Evolutionary conservation across 352 stramenopile species (phyloP), one percentile per base, ranked within the genome.

Genomic region (Globisporangium perplexum): DNA sequence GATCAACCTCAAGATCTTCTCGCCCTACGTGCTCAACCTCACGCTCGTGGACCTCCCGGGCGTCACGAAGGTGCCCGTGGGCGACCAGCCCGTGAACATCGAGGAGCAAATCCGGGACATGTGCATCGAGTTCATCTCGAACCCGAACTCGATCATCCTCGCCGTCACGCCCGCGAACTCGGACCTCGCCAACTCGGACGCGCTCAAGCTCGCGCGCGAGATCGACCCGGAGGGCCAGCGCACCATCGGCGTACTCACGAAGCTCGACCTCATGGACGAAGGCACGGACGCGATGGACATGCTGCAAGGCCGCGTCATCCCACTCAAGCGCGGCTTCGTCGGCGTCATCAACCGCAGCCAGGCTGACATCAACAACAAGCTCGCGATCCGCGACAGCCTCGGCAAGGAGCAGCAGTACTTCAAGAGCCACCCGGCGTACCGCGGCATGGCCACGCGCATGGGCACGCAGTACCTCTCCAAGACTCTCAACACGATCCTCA

Each of bases 211-310:
- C 72, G 97, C 97, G 24, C 77, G 89, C 3, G 85, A 97, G 62
- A 95, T 96, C 44, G 88, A 97, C 60, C 79, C 79, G 0, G 81
- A 94, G 12, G 97, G 98, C 24, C 80, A 97, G 61, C 80, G 98
- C 36, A 99, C 98, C 6, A 98, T 99, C 61, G 98, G 98, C 41
- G 97, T 99, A 42, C 77, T 99, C 28, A 99, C 97, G 3, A 99
- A 99, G 72, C 72, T 99, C 22, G 98, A 99, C 71, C 84, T 99
- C 41, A 99, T 99, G 97, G 98, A 99, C 77, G 89, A 98, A 53
- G 97, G 97, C 48, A 99, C 97, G 10, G 97, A 99, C 74, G 96
- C 95, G 7, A 73, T 90, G 51, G 95, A 99, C 47, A 98, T 99
- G 75, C 80, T 99, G 23, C 77, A 98, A 38, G 97, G 97, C 63